Percentiles rank a stretch among this genome's conserved stretches.
These are phyloP conservation scores for Nothomitra cinnamomea DNA, from an alignment of 2,329 filamentous ascomycete genomes.

Conservation along the genomic window DNA sequence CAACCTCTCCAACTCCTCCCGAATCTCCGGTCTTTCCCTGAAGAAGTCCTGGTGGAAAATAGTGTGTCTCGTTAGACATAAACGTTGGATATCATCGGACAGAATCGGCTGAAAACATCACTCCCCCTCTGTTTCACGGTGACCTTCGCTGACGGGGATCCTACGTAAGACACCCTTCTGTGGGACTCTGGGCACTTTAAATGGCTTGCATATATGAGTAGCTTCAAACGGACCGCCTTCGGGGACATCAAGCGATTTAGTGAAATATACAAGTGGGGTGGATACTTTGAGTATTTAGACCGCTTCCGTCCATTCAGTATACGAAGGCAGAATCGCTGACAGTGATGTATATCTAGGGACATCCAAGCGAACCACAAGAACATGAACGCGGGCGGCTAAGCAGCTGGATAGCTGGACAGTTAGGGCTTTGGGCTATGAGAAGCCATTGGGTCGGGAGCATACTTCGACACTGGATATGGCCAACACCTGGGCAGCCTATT, in stretches of 20 bases:
- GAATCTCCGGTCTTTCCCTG: no score
- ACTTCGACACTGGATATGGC: no score
- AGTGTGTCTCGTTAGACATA: neutral
- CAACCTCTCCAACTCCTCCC: no score
- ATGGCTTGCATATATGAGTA: neutral
- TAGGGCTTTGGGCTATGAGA: no score
- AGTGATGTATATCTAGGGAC: neutral
- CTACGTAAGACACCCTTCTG: neutral
- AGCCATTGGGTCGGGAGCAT: no score
- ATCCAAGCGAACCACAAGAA: no score
- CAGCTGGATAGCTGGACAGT: no score
- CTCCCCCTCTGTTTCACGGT: neutral
- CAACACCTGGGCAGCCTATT: no score
- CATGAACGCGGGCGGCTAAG: no score
- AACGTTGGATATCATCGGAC: neutral
- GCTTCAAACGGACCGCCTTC: neutral
- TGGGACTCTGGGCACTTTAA: neutral
- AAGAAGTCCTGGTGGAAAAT: no score
- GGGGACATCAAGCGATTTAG: neutral
- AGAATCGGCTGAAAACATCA: neutral
- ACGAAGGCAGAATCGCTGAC: neutral
- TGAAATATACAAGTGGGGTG: neutral
- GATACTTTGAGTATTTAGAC: neutral
- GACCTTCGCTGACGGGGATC: neutral
- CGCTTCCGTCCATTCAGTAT: neutral